Evolutionary conservation across 2,329 filamentous ascomycete genomes (phyloP), one percentile per base, ranked within the genome.

Genomic region (Gaeumannomyces tritici): DNA sequence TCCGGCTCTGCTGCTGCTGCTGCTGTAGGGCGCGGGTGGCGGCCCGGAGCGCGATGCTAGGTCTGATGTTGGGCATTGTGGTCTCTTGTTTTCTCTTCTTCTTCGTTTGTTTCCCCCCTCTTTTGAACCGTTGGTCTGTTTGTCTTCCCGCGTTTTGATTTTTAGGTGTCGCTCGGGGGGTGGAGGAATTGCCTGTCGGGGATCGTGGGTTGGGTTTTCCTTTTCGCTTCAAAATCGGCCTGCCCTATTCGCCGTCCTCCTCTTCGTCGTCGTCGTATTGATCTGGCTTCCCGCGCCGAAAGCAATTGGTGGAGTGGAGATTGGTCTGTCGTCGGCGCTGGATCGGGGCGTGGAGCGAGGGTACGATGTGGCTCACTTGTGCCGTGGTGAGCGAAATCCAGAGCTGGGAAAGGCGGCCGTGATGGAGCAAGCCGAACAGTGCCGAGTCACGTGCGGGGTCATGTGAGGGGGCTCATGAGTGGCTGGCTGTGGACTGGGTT

Each of bases 21-120:
- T 33, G 31, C 31, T 33, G 31, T 13, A 57, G 56, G 26, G 56
- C 27, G 56, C 56, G 56, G 27, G 33, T 35, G 33, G 21, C 29
- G 56, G 27, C 26, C 21, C 56, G 56, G 29, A 58, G 56, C 56
- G 56, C 56, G 56, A n/a, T 18, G 56, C 56, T 58, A 29, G 54
- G 60, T 57, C 60, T 55, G 51, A 61, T 57, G 24, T 26, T 47
- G 29, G 60, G 51, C 60, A 61, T 60, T 47, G n/a, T 55, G n/a
- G n/a, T n/a, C n/a, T n/a, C n/a, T 18, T 55, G 31, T 51, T n/a
- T 24, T 31, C 2, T 26, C 33, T 55, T 29, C 27, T 3, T 26
- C 27, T 56, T 15, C 11, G 26, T 2, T 21, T 11, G 29, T 2
- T 51, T 18, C 29, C 15, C 27, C 21, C 13, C 29, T 18, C 11